Evolutionary conservation across 176 grass and related monocot genomes (phyloP), one percentile per base, ranked within the genome.

Genomic region (Triticum urartu): DNA sequence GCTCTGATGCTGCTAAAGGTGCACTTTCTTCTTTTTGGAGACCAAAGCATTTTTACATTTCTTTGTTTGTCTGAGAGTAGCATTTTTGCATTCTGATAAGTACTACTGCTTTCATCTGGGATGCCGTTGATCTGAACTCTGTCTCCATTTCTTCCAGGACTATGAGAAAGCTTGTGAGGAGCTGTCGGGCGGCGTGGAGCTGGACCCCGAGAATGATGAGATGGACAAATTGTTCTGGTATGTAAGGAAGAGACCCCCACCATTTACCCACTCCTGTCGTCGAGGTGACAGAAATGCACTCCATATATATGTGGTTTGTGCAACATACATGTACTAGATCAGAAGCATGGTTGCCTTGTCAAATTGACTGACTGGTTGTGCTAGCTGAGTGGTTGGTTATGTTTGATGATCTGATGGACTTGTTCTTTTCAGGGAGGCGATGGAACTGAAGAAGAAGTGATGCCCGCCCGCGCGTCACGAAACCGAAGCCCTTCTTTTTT

Each of bases 1-100:
- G 72, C 72, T 18, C 56, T 77, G 13, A 90, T 83, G 79, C 48
- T 87, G 68, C 59, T 93, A 28, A 36, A 90, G 68, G 85, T 87
- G 26, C 54, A 39, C 3, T 59, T 47, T 47, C 45, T 47, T 47
- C 47, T 1, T 50, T 50, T 5, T 11, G 15, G 14, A 38, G 20
- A 20, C 6, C 36, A 38, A 38, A 38, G 34, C 34, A 35, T 35
- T 35, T 35, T 5, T 35, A 35, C 34, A 35, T 35, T 33, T 2
- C 7, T 42, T 42, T 42, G 39, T 42, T 42, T 43, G 40, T 43
- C 11, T 43, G 40, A 11, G 40, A 43, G 40, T 9, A 43, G 40
- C 7, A 39, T 39, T 39, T 42, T 38, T 61, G 47, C 4, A 50
- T 50, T 50, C 47, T 50, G 13, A 33, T 33, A 33, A 33, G 50